Evolutionary conservation across 768 basidiomycete genomes (phyloP).

Genomic region (Boletus sp.): DNA sequence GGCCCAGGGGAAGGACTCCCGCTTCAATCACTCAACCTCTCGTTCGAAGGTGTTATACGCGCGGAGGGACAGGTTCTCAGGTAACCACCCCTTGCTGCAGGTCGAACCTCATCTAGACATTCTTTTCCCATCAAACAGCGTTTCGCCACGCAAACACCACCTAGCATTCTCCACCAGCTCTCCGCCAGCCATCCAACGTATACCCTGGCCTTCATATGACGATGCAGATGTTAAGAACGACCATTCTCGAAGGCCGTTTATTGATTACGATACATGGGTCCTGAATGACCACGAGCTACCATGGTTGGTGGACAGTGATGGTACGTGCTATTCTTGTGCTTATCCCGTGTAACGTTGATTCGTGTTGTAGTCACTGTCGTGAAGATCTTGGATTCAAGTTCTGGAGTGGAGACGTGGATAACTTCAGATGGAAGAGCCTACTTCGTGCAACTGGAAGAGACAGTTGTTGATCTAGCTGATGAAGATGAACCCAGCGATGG

Average conservation of each 20-base stretch:
- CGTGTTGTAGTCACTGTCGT: constrained; percentile 54
- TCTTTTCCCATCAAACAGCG: constrained; percentile 39
- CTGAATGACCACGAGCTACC: constrained; percentile 63
- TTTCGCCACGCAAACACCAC: constrained; percentile 70
- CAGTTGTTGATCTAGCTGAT: background rate
- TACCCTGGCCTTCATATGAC: constrained; percentile 73
- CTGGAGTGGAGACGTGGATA: constrained; percentile 77
- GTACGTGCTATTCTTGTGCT: constrained; percentile 38
- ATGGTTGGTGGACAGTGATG: constrained; percentile 75
- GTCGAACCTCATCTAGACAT: constrained; percentile 1
- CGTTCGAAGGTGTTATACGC: constrained; percentile 79
- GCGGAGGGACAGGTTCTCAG: constrained; percentile 74
- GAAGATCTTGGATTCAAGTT: constrained; percentile 56
- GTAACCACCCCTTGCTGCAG: constrained; percentile 35
- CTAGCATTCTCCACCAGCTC: constrained; percentile 71
- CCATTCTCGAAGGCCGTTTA: constrained; percentile 35
- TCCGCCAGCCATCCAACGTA: constrained; percentile 77
- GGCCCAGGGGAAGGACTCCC: constrained; percentile 80
- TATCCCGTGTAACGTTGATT: background rate
- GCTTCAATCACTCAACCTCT: constrained; percentile 63
- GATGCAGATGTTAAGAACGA: constrained; percentile 37
- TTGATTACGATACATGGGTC: constrained; percentile 68
- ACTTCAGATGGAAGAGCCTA: constrained; percentile 85
- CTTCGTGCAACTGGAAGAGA: constrained; percentile 59
- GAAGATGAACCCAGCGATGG: constrained; percentile 57